Base-by-base conservation (phyloP, 768 basidiomycete species). In the Boletus speciosus region DNA sequence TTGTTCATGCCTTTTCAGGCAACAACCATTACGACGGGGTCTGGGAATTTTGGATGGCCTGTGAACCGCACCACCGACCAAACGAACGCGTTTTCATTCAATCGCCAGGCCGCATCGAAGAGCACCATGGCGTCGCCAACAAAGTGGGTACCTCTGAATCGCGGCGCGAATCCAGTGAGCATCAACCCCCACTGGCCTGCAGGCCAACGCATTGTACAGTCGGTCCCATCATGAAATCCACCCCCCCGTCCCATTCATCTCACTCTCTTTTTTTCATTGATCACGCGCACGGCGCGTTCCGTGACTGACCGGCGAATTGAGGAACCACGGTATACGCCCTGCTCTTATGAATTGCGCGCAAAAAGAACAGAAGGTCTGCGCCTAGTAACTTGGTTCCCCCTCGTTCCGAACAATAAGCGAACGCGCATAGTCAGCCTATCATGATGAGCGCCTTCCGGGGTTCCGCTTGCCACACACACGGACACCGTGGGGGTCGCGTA, bases 171-270 rank as follows among this genome's bases (percentile, higher is more conserved):
- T 63, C 62, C 62, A 29, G 19, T 8, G 47, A 36, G 50, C 58
- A 45, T 51, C 52, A 19, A 32, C 31, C 3, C 29, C 29, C 43
- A 11, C 29, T 8, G 41, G 38, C 62, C 63, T 63, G 63, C 63
- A 65, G 62, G 63, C 49, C 46, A 45, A 54, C 62, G 51, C 62
- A 34, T 63, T 64, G 63, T 50, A 8, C 9, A 37, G 42, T 51
- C 47, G 52, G 62, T 39, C 37, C 25, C 49, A 42, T 47, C 56
- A 39, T 62, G 52, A 47, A 21, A 35, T 49, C 21, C 45, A 34
- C 40, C 19, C 35, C 23, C 25, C 61, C 47, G 29, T 43, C 31
- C 25, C 40, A 48, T 66, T 66, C 64, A 63, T 64, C 51, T 66
- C 60, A 51, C 49, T 43, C 51, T 32, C 36, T 29, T 15, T 10